Evolutionary conservation across 2,329 filamentous ascomycete genomes (phyloP), one percentile per base, ranked within the genome.

Genomic region (Fusarium sp.): DNA sequence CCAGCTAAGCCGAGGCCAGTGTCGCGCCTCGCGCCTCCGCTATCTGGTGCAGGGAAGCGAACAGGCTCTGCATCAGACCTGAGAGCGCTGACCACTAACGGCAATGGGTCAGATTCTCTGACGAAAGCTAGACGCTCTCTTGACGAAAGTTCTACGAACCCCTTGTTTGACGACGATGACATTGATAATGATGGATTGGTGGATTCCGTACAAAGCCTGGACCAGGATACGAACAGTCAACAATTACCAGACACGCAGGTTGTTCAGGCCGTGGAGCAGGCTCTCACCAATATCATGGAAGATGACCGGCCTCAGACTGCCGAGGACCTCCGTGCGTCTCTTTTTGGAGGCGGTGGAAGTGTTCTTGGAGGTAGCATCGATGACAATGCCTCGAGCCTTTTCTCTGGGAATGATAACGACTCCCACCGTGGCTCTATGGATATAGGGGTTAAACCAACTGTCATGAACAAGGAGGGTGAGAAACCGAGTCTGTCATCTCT

Each of bases 401-500:
- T 84, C 67, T 84, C 83, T 2, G 81, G 79, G 2, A 81, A 82
- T 40, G 88, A 90, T n/a, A 85, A 85, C 50, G 84, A 87, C 33
- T 91, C 90, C 0, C 83, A 85, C 33, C 83, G 86, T 67, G 88
- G 84, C 58, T 92, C 90, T 1, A 78, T 90, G 10, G 91, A 94
- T 49, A 76, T 77, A 18, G 78, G 79, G 16, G 23, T 62, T 31
- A 80, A 79, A 18, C 72, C 79, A 25, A 61, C 65, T 11, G 55
- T 68, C 20, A 68, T 65, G 55, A 71, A 77, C 3, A 87, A 85
- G 64, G 85, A 86, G 49, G 80, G 76, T 34, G 86, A 89, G 27
- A 97, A 91, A 78, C 94, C 93, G 23, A 99, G 92, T 76, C 89
- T 99, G 69, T 91, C 95, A 10, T 97, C 96, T 0, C 82, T 99